phyloP scores from a whole-genome alignment of 768 basidiomycete species.

The Hygrophorus pudorinus region DNA sequence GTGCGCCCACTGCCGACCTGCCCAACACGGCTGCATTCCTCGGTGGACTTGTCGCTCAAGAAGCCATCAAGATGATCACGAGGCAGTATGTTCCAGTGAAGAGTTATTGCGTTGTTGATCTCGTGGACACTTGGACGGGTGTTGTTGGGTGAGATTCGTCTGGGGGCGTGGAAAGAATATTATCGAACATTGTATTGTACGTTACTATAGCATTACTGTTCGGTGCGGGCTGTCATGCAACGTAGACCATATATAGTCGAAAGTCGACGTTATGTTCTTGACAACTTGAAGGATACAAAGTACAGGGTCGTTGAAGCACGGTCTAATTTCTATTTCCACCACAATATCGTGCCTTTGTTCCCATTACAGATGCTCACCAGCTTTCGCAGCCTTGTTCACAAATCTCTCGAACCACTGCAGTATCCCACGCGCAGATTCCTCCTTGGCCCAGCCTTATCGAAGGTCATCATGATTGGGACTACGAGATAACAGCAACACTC shows the following conservation, averaged over 20 bases:
- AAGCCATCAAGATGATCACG: constrained; percentile 95
- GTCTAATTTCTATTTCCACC: no score
- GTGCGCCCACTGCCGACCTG: constrained; percentile 74
- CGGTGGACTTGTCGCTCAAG: constrained; percentile 91
- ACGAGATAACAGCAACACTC: constrained; percentile 8
- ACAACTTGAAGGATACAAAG: no score
- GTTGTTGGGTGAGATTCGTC: constrained; percentile 22
- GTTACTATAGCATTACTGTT: no score
- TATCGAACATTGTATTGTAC: no score
- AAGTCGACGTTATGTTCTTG: no score
- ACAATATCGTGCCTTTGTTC: no score
- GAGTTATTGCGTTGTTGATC: constrained; percentile 77
- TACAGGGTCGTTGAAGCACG: no score
- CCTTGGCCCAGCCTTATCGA: constrained; percentile 42
- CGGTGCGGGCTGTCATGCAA: no score
- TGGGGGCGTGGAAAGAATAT: no score
- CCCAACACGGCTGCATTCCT: constrained; percentile 92
- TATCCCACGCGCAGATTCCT: constrained; percentile 43
- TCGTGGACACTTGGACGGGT: constrained; percentile 74
- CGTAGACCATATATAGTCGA: no score
- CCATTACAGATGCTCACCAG: no score
- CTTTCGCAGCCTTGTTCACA: not conserved
- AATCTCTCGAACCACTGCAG: constrained; percentile 45
- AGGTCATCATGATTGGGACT: not conserved
- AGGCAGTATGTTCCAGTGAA: constrained; percentile 89